phyloP scores from a whole-genome alignment of 2,329 filamentous ascomycete genomes.

The Emericellopsis atlantica region DNA sequence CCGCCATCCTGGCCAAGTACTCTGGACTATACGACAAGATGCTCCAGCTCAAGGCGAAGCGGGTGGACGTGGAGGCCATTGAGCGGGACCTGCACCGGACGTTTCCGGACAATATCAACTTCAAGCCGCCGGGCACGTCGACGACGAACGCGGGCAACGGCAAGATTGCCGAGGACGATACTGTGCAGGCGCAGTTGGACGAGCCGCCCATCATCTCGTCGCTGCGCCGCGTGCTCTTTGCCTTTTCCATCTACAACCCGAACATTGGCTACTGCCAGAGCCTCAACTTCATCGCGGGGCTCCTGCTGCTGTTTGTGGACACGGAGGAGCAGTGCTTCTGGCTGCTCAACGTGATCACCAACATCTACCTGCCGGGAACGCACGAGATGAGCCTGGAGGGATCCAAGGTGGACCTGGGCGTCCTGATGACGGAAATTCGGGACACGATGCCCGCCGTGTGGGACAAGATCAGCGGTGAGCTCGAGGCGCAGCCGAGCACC shows the following conservation, averaged over 20 bases:
- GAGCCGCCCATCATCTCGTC: conserved; percentile 73
- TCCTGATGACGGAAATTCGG: conserved; percentile 77
- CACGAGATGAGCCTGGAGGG: conserved; percentile 85
- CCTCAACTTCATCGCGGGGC: conserved; percentile 84
- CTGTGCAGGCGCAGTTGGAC: conserved; percentile 10
- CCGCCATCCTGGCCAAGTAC: conserved; percentile 63
- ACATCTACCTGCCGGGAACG: conserved; percentile 77
- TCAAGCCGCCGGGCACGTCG: conserved; percentile 50
- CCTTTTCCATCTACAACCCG: conserved; percentile 84
- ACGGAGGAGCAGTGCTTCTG: conserved; percentile 87
- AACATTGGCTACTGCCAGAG: conserved; percentile 92
- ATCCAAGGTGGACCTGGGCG: conserved; percentile 86
- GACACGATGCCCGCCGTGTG: conserved; percentile 76
- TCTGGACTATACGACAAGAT: conserved; percentile 65
- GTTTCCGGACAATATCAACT: conserved; percentile 86
- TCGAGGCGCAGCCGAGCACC: conserved; percentile 33
- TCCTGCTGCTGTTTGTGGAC: conserved; percentile 77
- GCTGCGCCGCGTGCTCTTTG: conserved; percentile 73
- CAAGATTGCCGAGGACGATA: conserved; percentile 7
- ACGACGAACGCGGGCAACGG: conserved; percentile 18
- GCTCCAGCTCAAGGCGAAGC: conserved; percentile 50
- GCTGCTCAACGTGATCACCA: conserved; percentile 85
- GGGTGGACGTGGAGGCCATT: conserved; percentile 75
- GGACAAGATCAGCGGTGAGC: conserved; percentile 74
- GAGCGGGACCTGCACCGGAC: conserved; percentile 89